Base-by-base conservation (phyloP, 1,284 basidiomycete species). In the Naganishia sp. region DNA sequence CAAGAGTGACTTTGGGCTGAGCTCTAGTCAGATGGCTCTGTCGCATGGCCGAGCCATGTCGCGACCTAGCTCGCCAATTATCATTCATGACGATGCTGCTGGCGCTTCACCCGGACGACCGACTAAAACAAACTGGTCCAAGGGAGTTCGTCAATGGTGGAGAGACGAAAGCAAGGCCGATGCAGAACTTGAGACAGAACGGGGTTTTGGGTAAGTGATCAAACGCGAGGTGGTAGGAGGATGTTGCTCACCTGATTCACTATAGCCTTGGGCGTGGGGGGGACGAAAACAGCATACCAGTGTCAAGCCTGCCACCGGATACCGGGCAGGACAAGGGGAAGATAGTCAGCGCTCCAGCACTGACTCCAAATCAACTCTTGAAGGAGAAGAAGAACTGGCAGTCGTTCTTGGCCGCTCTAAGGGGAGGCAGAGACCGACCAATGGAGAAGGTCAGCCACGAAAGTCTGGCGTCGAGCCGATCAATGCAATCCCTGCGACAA, bases 381-480 rank as follows among this genome's bases (percentile, higher is more conserved):
- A 68, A 44, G 69, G 63, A 68, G 66, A 67, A 59, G 65, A 69
- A 56, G 69, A 67, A 66, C 45, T 70, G 69, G 69, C 60, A 59
- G 66, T 50, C 56, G 28, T 70, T 65, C 56, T 66, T 61, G 66
- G 66, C 52, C 66, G 49, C 45, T 53, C 48, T 61, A 50, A 61
- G 33, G 59, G 56, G 68, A 43, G 52, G 44, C 52, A 64, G 25
- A 63, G 56, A 61, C 39, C 46, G 15, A 55, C 46, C 15, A 55
- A 53, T 33, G 25, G 68, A 52, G 55, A 23, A n/a, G 55, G 68
- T 28, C 52, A 54, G 25, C 46, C 68, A 25, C 50, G 65, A 48
- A 33, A 44, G 42, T 56, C 57, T 50, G 23, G 49, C 15, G 25
- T 10, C 39, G 39, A 55, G 45, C 54, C 57, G 23, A 48, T 42